phyloP scores from a whole-genome alignment of 2,329 filamentous ascomycete genomes.

The Clonostachys sp. region DNA sequence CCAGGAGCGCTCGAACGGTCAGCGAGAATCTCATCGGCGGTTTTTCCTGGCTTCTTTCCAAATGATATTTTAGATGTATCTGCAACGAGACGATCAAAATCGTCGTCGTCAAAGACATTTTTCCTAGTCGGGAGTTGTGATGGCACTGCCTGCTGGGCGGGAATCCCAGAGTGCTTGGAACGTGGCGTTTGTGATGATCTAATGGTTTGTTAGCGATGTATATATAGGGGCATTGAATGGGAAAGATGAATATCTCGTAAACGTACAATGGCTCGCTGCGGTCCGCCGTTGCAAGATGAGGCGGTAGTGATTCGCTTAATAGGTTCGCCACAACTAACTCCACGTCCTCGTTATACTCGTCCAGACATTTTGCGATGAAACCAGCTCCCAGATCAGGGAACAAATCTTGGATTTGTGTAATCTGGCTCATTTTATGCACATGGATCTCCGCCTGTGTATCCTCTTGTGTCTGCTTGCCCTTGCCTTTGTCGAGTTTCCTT shows the following conservation, averaged over 20 bases:
- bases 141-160: conserved; percentile 58
- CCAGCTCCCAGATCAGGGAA: conserved; percentile 83
- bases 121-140: conserved; percentile 52
- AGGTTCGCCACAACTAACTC: conserved; percentile 80
- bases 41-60: conserved; percentile 63
- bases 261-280: conserved; percentile 58
- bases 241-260: background rate
- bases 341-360: conserved; percentile 71
- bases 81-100: conserved; percentile 67
- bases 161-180: conserved; percentile 19
- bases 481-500: conserved; percentile 63
- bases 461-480: conserved; percentile 36
- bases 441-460: conserved; percentile 52
- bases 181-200: conserved; percentile 18
- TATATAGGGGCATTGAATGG: conserved; percentile 5
- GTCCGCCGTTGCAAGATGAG: conserved; percentile 61
- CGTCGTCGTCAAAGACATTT: conserved; percentile 78
- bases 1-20: conserved; percentile 62
- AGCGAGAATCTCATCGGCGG: conserved; percentile 67
- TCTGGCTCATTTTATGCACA: conserved; percentile 76
- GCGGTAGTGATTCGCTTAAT: conserved; percentile 70
- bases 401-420: conserved; percentile 88
- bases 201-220: background rate
- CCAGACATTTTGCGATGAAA: conserved; percentile 75
- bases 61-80: conserved; percentile 69